Conservation (phyloP, 1,284 basidiomycete species). For the Cystobasidium slooffiae region DNA sequence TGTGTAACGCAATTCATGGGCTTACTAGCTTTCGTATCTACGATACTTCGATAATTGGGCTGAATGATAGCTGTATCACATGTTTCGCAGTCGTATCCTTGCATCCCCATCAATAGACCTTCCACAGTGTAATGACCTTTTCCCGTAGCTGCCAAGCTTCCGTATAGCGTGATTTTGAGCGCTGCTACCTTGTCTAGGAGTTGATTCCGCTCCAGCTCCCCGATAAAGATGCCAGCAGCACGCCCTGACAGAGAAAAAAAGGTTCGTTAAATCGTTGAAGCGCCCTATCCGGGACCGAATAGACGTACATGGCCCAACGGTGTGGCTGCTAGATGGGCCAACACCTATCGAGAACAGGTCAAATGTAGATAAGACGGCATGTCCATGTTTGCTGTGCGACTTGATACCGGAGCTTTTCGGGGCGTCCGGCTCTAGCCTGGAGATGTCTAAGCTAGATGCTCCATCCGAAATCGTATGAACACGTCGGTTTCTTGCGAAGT, state of each 20-base stretch:
- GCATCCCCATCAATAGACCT: slow-evolving; percentile 33
- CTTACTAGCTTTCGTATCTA: slow-evolving; percentile 51
- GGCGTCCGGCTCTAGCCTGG: background rate
- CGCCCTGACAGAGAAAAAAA: slow-evolving; percentile 15
- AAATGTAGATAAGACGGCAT: slow-evolving; percentile 46
- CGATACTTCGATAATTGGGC: slow-evolving; percentile 53
- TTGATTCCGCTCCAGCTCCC: slow-evolving; percentile 71
- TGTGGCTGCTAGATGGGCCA: slow-evolving; percentile 62
- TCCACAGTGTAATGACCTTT: slow-evolving; percentile 63
- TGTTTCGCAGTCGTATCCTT: slow-evolving; percentile 62
- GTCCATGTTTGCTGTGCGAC: slow-evolving; percentile 38
- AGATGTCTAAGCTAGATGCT: background rate
- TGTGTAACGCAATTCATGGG: slow-evolving; percentile 60
- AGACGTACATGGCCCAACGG: slow-evolving; percentile 53
- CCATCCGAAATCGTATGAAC: background rate
- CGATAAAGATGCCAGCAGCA: slow-evolving; percentile 43
- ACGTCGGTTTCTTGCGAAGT: too few species aligned
- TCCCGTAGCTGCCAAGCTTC: slow-evolving; percentile 65
- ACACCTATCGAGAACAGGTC: slow-evolving; percentile 88
- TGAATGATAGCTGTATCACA: slow-evolving; percentile 74
- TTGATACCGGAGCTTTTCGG: slow-evolving; percentile 13
- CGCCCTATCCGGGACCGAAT: too few species aligned
- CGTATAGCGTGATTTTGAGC: slow-evolving; percentile 82
- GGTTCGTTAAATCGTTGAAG: background rate
- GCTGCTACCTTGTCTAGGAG: slow-evolving; percentile 74